Evolutionary conservation across 2,329 filamentous ascomycete genomes (phyloP).

Genomic region (Colletotrichum liaoningense): DNA sequence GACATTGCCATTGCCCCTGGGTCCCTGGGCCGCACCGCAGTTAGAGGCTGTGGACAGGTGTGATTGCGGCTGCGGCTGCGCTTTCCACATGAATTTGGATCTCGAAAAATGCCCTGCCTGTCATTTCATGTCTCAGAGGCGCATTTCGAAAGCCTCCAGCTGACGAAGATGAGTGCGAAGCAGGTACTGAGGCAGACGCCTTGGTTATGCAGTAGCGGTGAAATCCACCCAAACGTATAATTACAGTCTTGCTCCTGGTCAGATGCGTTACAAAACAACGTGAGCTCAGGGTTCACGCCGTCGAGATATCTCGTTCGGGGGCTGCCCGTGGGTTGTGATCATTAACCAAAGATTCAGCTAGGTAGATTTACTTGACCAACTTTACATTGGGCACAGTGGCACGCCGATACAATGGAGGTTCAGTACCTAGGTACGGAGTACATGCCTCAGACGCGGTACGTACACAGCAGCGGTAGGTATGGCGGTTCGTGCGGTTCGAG

Average conservation of each 20-base stretch:
- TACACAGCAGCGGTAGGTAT: neutral
- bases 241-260: neutral
- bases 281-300: too few relatives aligned
- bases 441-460: neutral
- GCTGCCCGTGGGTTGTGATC: neutral
- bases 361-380: neutral
- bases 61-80: slow-evolving; percentile 17
- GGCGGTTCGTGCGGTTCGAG: neutral
- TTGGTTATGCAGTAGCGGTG: too few relatives aligned
- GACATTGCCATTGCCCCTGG: neutral
- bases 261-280: neutral
- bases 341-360: neutral
- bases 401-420: neutral
- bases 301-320: slow-evolving; percentile 2
- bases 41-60: slow-evolving; percentile 10
- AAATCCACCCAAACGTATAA: neutral
- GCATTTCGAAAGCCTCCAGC: neutral
- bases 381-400: slow-evolving; percentile 2
- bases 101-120: neutral
- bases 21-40: neutral
- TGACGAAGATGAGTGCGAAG: neutral
- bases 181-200: neutral
- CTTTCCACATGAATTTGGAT: neutral
- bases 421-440: neutral
- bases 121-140: neutral